Percentiles rank a stretch among this genome's conserved stretches.
Evolutionary conservation across 139 green algal species (phyloP).

Genomic region (Micractinium sp.): DNA sequence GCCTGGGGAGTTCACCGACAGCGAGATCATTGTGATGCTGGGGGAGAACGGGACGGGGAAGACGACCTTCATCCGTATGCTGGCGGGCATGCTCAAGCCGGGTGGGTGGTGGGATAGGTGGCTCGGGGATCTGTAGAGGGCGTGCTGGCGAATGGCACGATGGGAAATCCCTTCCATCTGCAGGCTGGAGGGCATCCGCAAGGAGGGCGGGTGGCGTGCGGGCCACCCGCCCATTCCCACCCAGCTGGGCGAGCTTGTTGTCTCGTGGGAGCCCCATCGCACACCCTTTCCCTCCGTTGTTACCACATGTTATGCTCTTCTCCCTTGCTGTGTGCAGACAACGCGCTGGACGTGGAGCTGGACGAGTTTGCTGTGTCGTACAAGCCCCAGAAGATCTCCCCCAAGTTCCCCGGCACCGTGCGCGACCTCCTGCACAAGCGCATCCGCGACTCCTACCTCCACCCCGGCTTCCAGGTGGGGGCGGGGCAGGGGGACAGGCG

Average conservation of each 20-base stretch:
- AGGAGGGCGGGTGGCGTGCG: too few species aligned
- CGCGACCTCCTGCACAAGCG: constrained; percentile 95
- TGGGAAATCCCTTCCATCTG: too few species aligned
- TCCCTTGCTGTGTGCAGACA: constrained; percentile 36
- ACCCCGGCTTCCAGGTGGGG: constrained; percentile 84
- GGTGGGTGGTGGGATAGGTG: constrained; percentile 36
- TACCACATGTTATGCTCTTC: too few species aligned
- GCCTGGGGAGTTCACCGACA: constrained; percentile 92
- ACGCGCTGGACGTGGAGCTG: constrained; percentile 64
- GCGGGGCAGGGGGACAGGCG: too few species aligned
- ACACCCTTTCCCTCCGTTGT: background rate
- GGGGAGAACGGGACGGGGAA: constrained; percentile 99
- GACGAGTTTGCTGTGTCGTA: constrained; percentile 93
- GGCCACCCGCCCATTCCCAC: too few species aligned
- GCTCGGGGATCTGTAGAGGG: too few species aligned
- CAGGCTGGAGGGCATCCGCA: too few species aligned
- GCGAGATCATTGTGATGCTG: constrained; percentile 97
- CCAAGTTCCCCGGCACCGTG: constrained; percentile 94
- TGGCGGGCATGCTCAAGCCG: constrained; percentile 85
- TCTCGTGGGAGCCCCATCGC: background rate
- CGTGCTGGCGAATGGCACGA: too few species aligned
- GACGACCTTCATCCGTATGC: constrained; percentile 99
- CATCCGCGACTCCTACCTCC: constrained; percentile 92
- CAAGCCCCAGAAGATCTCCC: constrained; percentile 99
- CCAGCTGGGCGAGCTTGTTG: too few species aligned